Evolutionary conservation across 2,329 filamentous ascomycete species (phyloP), one percentile per base, ranked within the genome.

Genomic region (Davidsoniella virescens): DNA sequence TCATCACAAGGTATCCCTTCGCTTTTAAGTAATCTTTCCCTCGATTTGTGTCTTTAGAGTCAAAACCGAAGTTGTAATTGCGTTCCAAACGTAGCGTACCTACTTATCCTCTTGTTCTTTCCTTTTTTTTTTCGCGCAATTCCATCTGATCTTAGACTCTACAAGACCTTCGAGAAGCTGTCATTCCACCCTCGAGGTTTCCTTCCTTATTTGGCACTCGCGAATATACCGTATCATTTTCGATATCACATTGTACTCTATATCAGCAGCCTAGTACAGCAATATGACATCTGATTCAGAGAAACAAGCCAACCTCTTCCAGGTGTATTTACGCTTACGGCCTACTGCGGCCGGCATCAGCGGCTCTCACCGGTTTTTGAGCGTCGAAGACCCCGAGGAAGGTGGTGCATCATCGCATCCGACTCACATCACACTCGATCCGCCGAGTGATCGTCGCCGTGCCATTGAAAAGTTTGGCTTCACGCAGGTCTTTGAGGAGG

Each of bases 401-500:
- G 64, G 55, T 54, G 61, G 67, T 53, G 63, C 62, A n/a, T 14
- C 20, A 18, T 3, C 29, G 8, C 55, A 56, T 20, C 71, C 82
- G 0, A 84, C 78, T 1, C 80, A 87, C 60, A 82, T 88, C 55
- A 85, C 80, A 0, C 64, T 88, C 14, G 84, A 85, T 57, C 87
- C 88, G 0, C 84, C 87, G 2, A 84, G 80, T 55, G 90, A 95
- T 54, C 76, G 90, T 51, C 85, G 90, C 57, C 78, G 88, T 43
- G 87, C 88, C 1, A 78, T 95, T 36, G 92, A 98, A 64, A 87
- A 84, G 61, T 98, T 96, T 62, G 85, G 82, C 1, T 98, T 98
- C 61, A 98, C 92, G 0, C 79, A 79, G 55, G 87, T 98, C 1
- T 95, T 96, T 58, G 84, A 93, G 58, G 88, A 96, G 61, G 73